Evolutionary conservation across 371 early-diverging fungal species (phyloP).

Genomic region (Mucor circinelloides): DNA sequence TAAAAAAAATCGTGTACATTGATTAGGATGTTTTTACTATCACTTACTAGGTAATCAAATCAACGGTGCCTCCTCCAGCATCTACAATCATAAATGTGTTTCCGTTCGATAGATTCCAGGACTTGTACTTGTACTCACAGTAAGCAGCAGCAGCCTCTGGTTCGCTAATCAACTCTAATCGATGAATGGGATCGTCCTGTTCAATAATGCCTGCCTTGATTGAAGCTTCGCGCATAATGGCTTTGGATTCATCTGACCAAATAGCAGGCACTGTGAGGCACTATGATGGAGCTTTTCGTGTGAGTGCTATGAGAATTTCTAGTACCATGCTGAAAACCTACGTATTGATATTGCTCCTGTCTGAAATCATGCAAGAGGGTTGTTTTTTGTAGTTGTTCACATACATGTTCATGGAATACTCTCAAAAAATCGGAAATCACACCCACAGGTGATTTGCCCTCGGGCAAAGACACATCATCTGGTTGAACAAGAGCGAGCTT

Average conservation of each 20-base stretch:
- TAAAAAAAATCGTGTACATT: neutral
- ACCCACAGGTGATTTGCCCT: slow-evolving; percentile 48
- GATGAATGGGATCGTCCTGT: slow-evolving; percentile 40
- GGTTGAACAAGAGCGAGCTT: slow-evolving; percentile 18
- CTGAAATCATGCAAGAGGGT: slow-evolving; percentile 27
- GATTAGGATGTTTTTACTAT: neutral
- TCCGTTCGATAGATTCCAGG: slow-evolving; percentile 44
- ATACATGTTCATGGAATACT: slow-evolving; percentile 55
- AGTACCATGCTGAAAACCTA: slow-evolving; percentile 5
- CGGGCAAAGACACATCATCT: slow-evolving; percentile 42
- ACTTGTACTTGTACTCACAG: slow-evolving; percentile 47
- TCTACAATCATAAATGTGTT: slow-evolving; percentile 57
- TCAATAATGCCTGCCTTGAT: slow-evolving; percentile 47
- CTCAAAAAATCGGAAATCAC: slow-evolving; percentile 60
- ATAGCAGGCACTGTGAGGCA: slow-evolving; percentile 56
- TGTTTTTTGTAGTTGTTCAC: slow-evolving; percentile 53
- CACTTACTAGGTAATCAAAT: slow-evolving; percentile 32
- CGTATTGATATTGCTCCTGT: slow-evolving; percentile 47
- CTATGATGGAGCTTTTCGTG: neutral
- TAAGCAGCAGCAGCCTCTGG: slow-evolving; percentile 57
- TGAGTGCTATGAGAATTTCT: neutral
- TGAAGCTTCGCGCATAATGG: slow-evolving; percentile 49
- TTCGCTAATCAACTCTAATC: slow-evolving; percentile 47
- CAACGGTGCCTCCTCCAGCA: slow-evolving; percentile 50
- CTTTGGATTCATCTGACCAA: slow-evolving; percentile 55